Conservation (phyloP, 2,329 filamentous ascomycete species). For the Diplocarpon rosae region DNA sequence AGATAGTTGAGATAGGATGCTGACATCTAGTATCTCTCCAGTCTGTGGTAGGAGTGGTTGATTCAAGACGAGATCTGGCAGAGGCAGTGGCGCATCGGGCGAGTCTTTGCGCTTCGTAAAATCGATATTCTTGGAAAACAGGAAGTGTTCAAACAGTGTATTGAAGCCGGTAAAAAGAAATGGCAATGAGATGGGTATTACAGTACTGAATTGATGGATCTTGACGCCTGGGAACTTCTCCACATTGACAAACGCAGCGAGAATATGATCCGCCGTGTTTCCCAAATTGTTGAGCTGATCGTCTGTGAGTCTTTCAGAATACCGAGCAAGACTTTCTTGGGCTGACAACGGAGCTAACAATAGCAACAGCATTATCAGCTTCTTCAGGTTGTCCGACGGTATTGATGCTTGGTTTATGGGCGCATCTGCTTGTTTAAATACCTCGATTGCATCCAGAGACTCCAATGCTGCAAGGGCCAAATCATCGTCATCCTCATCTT, state of each 20-base stretch:
- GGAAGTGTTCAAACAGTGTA: conserved; percentile 61
- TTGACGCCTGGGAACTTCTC: conserved; percentile 53
- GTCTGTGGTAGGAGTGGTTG: conserved; percentile 38
- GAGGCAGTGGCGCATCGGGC: conserved; percentile 7
- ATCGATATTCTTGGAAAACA: conserved; percentile 63
- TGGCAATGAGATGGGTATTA: conserved; percentile 50
- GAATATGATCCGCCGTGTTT: conserved; percentile 50
- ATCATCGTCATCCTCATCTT: conserved; percentile 44
- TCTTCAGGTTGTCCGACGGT: conserved; percentile 61
- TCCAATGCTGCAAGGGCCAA: conserved; percentile 60
- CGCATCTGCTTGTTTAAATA: conserved; percentile 41
- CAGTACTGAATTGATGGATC: conserved; percentile 47
- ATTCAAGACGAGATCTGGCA: conserved; percentile 14
- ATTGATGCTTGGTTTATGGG: conserved; percentile 56
- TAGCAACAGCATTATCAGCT: conserved; percentile 58
- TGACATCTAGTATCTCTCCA: conserved; percentile 54
- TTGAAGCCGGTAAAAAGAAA: conserved; percentile 58
- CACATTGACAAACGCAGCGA: conserved; percentile 54
- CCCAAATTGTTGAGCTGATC: conserved; percentile 47
- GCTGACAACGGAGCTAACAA: conserved; percentile 52
- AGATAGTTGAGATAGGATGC: conserved; percentile 56
- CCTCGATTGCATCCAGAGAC: conserved; percentile 52
- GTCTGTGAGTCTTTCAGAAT: conserved; percentile 44
- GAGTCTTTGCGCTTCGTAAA: conserved; percentile 34
- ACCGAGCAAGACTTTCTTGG: conserved; percentile 53